These are phyloP conservation scores for Dendrobium chrysotoxum DNA, from an alignment of 106 monocot species.

Conservation along the genomic window DNA sequence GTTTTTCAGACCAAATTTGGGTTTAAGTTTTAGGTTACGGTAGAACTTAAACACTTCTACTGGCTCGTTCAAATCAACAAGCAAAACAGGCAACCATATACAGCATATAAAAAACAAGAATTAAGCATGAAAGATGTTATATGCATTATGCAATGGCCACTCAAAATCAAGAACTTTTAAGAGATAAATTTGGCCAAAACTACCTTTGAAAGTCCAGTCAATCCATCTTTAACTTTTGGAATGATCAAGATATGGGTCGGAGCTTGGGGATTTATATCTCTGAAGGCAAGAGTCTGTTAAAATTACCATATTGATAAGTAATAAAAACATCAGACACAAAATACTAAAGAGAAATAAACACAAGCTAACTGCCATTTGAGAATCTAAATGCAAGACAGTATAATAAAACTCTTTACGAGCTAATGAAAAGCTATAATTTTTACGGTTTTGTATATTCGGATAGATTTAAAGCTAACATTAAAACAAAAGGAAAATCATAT, in stretches of 20 bases:
- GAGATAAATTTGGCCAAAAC: background rate
- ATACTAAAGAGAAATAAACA: background rate
- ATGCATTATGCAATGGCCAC: background rate
- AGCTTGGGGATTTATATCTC: constrained; percentile 79
- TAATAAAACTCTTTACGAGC: background rate
- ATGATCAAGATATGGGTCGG: constrained; percentile 79
- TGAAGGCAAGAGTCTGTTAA: constrained; percentile 72
- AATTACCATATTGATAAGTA: background rate
- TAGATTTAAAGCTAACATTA: background rate
- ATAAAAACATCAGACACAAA: background rate
- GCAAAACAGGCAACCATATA: background rate
- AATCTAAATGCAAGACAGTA: background rate
- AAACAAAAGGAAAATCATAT: background rate
- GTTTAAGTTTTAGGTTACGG: background rate
- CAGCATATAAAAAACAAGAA: background rate
- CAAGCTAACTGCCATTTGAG: background rate
- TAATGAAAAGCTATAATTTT: background rate
- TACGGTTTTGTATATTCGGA: background rate
- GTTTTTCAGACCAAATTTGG: background rate
- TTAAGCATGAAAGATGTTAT: background rate
- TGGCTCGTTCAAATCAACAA: background rate
- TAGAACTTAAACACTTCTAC: background rate
- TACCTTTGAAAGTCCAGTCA: constrained; percentile 71
- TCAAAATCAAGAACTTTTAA: constrained; percentile 1
- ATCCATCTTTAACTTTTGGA: constrained; percentile 82